Evolutionary conservation across 2,329 filamentous ascomycete species (phyloP).

Genomic region (Torrubiellomyces zombiae): DNA sequence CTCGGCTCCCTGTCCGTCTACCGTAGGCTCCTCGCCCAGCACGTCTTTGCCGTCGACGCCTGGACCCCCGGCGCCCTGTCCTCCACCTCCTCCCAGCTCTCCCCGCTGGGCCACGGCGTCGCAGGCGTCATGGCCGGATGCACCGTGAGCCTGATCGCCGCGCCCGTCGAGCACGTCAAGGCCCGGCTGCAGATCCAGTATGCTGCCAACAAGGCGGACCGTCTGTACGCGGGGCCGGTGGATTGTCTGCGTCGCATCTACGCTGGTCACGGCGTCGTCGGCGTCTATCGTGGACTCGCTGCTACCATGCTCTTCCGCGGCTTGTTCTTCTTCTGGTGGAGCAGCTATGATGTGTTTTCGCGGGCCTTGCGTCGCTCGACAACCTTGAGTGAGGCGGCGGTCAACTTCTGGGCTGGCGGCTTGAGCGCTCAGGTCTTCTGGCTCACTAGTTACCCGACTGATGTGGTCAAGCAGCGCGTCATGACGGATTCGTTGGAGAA

Average conservation of each 20-base stretch:
- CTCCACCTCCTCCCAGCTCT: slow-evolving; percentile 32
- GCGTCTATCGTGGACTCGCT: slow-evolving; percentile 70
- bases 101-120: slow-evolving; percentile 66
- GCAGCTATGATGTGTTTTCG: slow-evolving; percentile 77
- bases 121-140: slow-evolving; percentile 76
- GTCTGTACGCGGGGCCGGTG: slow-evolving; percentile 72
- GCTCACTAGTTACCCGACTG: slow-evolving; percentile 79
- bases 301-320: slow-evolving; percentile 79
- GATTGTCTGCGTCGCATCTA: slow-evolving; percentile 64
- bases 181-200: slow-evolving; percentile 91
- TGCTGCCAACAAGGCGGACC: slow-evolving; percentile 55
- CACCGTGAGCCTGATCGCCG: slow-evolving; percentile 85
- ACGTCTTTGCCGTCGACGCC: slow-evolving; percentile 47
- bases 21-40: slow-evolving; percentile 64
- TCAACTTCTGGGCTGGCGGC: slow-evolving; percentile 97
- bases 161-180: slow-evolving; percentile 90
- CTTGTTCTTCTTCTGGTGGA: slow-evolving; percentile 98
- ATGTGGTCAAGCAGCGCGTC: slow-evolving; percentile 89
- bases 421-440: slow-evolving; percentile 89
- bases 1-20: slow-evolving; percentile 84
- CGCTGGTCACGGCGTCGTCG: slow-evolving; percentile 54
- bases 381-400: slow-evolving; percentile 52
- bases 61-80: slow-evolving; percentile 13
- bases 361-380: slow-evolving; percentile 50
- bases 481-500: slow-evolving; percentile 88